Evolutionary conservation across 164 flowering plant species (phyloP), one percentile per base, ranked within the genome.

Genomic region (Chloranthus sessilifolius): DNA sequence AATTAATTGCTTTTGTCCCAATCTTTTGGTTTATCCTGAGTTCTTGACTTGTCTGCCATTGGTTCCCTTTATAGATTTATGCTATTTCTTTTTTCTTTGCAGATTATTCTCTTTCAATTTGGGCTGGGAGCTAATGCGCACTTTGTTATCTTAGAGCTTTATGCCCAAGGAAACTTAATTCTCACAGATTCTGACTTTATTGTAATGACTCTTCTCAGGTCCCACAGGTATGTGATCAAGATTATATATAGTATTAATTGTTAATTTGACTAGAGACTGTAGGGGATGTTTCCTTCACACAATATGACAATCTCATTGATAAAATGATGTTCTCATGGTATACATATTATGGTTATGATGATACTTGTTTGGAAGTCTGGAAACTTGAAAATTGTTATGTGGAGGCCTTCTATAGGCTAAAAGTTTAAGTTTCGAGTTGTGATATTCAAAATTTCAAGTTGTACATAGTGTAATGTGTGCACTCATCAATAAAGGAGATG

Each of bases 171-270:
- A 37, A 92, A 92, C 53, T 80, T 92, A 47, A 40, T 92, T 25
- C 88, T 92, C 34, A 76, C 95, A 3, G 95, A 92, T 63, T 71
- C 94, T 27, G 85, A 92, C 31, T 86, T 73, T 59, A 70, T 65
- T 47, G 96, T 92, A 46, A 35, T 92, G 84, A 92, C 98, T 31
- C 83, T 92, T 60, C 96, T 92, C 4, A 86, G 98, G 3, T 92
- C 96, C 1, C 98, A 92, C 72, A 85, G 98, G 98, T 88, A 58
- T 24, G 68, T 52, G 37, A 50, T 14, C 47, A n/a, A 17, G 12
- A 10, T 3, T 28, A n/a, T n/a, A n/a, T 29, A 7, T 16, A 23
- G 14, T 47, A 15, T 17, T 15, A 20, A 23, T 19, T n/a, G 22
- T 25, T 22, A 11, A 25, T 11, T 30, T 31, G 50, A 23, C 27